These are phyloP conservation scores for Xylariaceae sp. DNA, from an alignment of 2,329 filamentous ascomycete species.

Conservation along the genomic window DNA sequence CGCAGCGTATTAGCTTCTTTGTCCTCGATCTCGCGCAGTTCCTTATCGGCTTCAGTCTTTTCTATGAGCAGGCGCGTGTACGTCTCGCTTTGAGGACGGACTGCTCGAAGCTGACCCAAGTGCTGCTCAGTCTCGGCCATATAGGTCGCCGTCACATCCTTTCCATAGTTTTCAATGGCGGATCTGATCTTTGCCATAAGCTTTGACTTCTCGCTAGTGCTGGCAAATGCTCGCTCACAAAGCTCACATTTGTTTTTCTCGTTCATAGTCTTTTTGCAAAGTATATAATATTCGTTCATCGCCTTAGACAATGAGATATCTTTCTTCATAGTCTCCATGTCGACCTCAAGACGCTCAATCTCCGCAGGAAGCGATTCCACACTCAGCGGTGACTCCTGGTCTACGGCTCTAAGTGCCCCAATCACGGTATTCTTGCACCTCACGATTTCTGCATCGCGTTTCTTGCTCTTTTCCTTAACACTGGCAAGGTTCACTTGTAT, in stretches of 20 bases:
- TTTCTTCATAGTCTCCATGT: conserved; percentile 59
- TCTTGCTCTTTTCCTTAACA: conserved; percentile 58
- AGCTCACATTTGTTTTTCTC: conserved; percentile 70
- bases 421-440: conserved; percentile 56
- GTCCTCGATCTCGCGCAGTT: conserved; percentile 57
- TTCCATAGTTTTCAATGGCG: conserved; percentile 57
- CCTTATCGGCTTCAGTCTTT: conserved; percentile 63
- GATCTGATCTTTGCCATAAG: conserved; percentile 65
- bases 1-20: conserved; percentile 58
- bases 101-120: conserved; percentile 57
- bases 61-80: conserved; percentile 68
- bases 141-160: conserved; percentile 60
- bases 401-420: conserved; percentile 44
- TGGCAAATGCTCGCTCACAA: conserved; percentile 67
- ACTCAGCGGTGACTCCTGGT: conserved; percentile 39
- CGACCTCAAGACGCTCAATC: conserved; percentile 45
- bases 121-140: conserved; percentile 45
- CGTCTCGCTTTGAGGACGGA: conserved; percentile 66
- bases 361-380: conserved; percentile 53
- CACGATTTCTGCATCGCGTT: conserved; percentile 59
- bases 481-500: conserved; percentile 68
- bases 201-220: conserved; percentile 56
- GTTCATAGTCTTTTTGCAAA: conserved; percentile 62
- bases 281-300: conserved; percentile 66
- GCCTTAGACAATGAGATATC: conserved; percentile 67